Evolutionary conservation across 176 grass and related monocot genomes (phyloP), one percentile per base, ranked within the genome.

Genomic region (Phyllostachys edulis): DNA sequence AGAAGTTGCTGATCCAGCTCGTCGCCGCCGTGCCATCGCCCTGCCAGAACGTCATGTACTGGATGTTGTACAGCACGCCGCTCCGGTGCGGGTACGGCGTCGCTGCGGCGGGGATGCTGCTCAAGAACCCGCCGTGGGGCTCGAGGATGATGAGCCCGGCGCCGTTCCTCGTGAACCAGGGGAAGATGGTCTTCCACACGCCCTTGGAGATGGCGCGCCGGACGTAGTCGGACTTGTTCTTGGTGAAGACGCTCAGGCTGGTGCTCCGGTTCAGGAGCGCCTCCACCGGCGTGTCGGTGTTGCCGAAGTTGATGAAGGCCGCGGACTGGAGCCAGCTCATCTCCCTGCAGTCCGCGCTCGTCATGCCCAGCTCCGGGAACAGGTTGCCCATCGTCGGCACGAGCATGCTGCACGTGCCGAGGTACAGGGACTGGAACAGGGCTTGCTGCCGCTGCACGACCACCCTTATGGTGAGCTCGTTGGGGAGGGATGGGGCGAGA

Each of bases 221-320:
- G 56, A 86, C 85, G 27, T 80, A 86, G 68, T 86, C 85, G 20
- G 85, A 87, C 56, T 87, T 87, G n/a, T 1, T 50, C 61, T 87
- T 87, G 69, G 40, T 67, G 40, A 20, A 81, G 16, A 17, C n/a
- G 47, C 40, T 71, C 16, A 6, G 0, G 6, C 24, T 29, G 51
- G 14, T 36, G 47, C 9, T 4, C 50, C 83, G 39, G 42, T 60
- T 39, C 6, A 85, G 76, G 37, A 85, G 26, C 9, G 18, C 27
- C 47, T 77, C 34, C 74, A 34, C 27, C 0, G 49, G 11, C 5
- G 63, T n/a, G 62, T 37, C 37, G 23, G 49, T 44, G 42, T 9
- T 37, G 14, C 51, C 23, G 27, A 49, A n/a, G 36, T 24, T 66
- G 24, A 68, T 78, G 63, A 55, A 85, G 34, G 76, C 36, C 10